A percentile compares a stretch with the other conserved stretches of the same genome.
Conservation (phyloP, 2,329 filamentous ascomycete species). For the Fusarium pseudoanthophilum region DNA sequence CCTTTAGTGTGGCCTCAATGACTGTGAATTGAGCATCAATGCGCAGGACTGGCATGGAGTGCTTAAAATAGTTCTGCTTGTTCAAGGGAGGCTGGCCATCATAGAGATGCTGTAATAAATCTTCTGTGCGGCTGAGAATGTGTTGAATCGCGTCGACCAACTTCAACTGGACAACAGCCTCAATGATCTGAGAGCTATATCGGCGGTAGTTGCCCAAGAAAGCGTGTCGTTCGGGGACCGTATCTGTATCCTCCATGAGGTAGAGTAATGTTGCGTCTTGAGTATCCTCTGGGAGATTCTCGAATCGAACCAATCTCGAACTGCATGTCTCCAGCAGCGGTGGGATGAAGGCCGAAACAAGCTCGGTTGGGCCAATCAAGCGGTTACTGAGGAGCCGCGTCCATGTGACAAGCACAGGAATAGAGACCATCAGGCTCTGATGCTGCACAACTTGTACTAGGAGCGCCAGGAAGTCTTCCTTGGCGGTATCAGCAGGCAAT, state of each 20-base stretch:
- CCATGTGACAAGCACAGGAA: constrained; percentile 91
- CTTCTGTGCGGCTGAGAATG: constrained; percentile 83
- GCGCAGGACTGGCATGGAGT: constrained; percentile 76
- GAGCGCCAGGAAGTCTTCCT: constrained; percentile 81
- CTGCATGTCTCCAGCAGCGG: constrained; percentile 85
- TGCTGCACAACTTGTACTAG: constrained; percentile 83
- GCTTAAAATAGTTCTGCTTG: constrained; percentile 72
- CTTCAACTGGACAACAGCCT: constrained; percentile 83
- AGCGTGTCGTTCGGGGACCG: constrained; percentile 89
- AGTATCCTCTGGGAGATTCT: constrained; percentile 83
- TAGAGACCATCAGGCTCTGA: constrained; percentile 90
- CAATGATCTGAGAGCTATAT: constrained; percentile 88
- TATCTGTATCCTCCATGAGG: constrained; percentile 93
- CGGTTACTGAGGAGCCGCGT: constrained; percentile 81
- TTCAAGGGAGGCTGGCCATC: constrained; percentile 74
- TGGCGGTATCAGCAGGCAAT: constrained; percentile 71
- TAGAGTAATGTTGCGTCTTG: constrained; percentile 84
- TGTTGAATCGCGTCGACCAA: constrained; percentile 87
- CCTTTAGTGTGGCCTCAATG: constrained; percentile 88
- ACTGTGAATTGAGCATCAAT: constrained; percentile 92
- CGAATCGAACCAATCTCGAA: constrained; percentile 85
- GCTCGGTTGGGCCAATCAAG: constrained; percentile 71
- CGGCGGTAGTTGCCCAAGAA: constrained; percentile 96
- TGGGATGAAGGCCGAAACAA: constrained; percentile 73
- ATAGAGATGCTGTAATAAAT: constrained; percentile 79